These are phyloP conservation scores for Spatholobus suberectus DNA, from an alignment of 306 rosid genomes.

Conservation along the genomic window DNA sequence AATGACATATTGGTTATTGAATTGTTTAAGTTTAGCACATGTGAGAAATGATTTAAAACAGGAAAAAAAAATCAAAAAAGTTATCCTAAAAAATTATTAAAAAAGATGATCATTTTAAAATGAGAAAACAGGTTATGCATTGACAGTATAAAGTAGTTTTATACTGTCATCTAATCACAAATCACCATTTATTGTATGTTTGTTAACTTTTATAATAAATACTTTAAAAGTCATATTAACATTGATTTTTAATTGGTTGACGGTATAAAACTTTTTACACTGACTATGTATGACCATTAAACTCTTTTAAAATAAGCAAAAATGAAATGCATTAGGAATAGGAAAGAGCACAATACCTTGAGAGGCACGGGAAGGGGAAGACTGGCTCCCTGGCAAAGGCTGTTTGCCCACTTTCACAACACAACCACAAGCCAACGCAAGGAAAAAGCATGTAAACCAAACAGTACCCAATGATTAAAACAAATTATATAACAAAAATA, in stretches of 20 bases:
- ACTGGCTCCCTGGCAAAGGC: constrained; percentile 95
- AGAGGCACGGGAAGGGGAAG: constrained; percentile 87
- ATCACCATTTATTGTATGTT: no score
- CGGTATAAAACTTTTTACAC: no score
- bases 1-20: no score
- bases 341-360: constrained; percentile 56
- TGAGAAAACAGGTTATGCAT: no score
- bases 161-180: no score
- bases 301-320: no score
- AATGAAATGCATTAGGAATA: background rate
- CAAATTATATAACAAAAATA: background rate
- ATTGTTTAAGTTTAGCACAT: background rate
- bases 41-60: background rate
- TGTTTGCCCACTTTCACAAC: constrained; percentile 84
- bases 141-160: no score
- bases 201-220: no score
- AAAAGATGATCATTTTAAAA: background rate
- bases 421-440: constrained; percentile 15
- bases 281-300: no score
- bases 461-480: background rate
- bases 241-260: no score
- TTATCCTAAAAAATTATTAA: background rate
- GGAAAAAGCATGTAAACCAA: background rate
- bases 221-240: no score
- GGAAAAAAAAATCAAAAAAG: background rate